A percentile compares a stretch with the other conserved stretches of the same genome.
These are phyloP conservation scores for Thermomyces lanuginosus DNA, from an alignment of 2,329 filamentous ascomycete genomes.

Conservation along the genomic window DNA sequence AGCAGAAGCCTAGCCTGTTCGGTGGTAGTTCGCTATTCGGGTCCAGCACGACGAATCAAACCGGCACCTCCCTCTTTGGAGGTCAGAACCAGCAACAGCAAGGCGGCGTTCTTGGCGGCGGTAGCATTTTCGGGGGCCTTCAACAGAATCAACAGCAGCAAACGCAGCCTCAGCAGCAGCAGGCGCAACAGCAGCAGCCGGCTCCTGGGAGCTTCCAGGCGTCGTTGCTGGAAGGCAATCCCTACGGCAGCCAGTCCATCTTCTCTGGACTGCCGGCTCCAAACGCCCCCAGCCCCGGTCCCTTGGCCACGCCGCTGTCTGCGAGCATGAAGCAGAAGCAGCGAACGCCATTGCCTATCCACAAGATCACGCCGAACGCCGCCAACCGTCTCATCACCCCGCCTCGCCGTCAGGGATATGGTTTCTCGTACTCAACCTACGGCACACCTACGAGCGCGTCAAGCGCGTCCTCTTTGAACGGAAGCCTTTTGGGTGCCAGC, in stretches of 20 bases:
- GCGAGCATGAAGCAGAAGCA: constrained; percentile 61
- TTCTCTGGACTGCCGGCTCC: constrained; percentile 57
- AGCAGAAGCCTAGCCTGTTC: constrained; percentile 42
- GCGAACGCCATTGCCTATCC: constrained; percentile 64
- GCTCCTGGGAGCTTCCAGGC: constrained; percentile 44
- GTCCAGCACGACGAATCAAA: constrained; percentile 12
- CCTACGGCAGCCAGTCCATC: constrained; percentile 76
- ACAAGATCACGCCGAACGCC: constrained; percentile 70
- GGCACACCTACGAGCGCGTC: constrained; percentile 58
- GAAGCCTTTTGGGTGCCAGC: constrained; percentile 41
- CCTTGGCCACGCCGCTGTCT: constrained; percentile 76
- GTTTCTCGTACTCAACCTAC: constrained; percentile 85
- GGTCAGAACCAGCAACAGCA: constrained; percentile 23
- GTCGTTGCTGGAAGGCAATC: constrained; percentile 66
- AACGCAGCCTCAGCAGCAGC: constrained; percentile 34
- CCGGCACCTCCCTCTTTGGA: constrained; percentile 41
- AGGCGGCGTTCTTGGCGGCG: constrained; percentile 17
- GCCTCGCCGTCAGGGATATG: constrained; percentile 65
- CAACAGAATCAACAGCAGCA: constrained; percentile 38
- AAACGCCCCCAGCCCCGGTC: constrained; percentile 56
- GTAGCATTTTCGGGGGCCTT: constrained; percentile 38
- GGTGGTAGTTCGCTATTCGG: constrained; percentile 35
- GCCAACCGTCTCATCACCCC: constrained; percentile 68
- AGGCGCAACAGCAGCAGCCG: constrained; percentile 37
- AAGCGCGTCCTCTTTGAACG: constrained; percentile 53